A percentile compares a stretch with the other conserved stretches of the same genome.
phyloP scores from a whole-genome alignment of 257 asterid genomes.

The Solanum ossicruentum region DNA sequence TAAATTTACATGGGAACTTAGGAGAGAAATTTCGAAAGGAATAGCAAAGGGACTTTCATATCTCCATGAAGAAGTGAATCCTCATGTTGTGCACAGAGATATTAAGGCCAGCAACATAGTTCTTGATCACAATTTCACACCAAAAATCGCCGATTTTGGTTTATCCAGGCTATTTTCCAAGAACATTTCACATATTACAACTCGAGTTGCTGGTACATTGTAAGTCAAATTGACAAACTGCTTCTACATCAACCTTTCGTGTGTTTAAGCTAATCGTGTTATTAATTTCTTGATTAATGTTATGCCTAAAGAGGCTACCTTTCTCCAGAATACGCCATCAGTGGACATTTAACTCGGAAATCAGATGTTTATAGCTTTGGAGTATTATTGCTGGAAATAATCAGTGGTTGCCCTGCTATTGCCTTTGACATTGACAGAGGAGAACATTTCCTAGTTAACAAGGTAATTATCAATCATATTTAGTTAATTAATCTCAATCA shows the following conservation, averaged over 20 bases:
- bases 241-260: not conserved
- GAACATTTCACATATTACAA: slow-evolving; percentile 44
- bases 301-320: slow-evolving; percentile 48
- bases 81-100: slow-evolving; percentile 62
- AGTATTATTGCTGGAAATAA: not conserved
- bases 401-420: not conserved
- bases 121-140: slow-evolving; percentile 40
- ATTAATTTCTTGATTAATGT: not conserved
- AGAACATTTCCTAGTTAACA: slow-evolving; percentile 1
- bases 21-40: slow-evolving; percentile 43
- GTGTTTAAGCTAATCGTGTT: not conserved
- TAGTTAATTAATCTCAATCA: not conserved
- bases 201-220: slow-evolving; percentile 85
- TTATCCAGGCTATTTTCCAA: slow-evolving; percentile 49
- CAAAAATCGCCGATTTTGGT: slow-evolving; percentile 72
- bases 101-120: slow-evolving; percentile 68
- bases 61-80: slow-evolving; percentile 60
- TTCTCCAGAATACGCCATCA: slow-evolving; percentile 74
- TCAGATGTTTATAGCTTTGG: slow-evolving; percentile 39
- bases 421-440: slow-evolving; percentile 1
- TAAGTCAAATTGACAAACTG: slow-evolving; percentile 13
- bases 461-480: not conserved
- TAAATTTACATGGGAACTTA: slow-evolving; percentile 41
- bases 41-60: slow-evolving; percentile 50
- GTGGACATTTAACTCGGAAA: slow-evolving; percentile 62